Evolutionary conservation across 179 eudicot genomes (phyloP), one percentile per base, ranked within the genome.

Genomic region (Beta macrorhiza): DNA sequence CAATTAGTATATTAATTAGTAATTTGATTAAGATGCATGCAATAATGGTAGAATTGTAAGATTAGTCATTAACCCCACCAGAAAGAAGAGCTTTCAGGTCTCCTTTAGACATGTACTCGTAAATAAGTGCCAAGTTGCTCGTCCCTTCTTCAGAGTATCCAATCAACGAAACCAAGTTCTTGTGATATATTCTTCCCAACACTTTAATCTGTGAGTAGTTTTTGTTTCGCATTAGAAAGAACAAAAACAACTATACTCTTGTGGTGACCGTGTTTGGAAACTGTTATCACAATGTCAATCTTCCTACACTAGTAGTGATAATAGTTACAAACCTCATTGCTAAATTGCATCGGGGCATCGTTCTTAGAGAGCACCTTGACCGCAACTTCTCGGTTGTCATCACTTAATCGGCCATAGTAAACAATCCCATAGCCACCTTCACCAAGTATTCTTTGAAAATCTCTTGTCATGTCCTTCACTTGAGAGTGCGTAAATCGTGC

Each of bases 21-120:
- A 37, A 37, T 37, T 3, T 20, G 29, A 9, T 2, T 0, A 25
- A 63, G 7, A n/a, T 0, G 42, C 11, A 63, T 20, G 22, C 29
- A 20, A 22, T 17, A 63, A 8, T 63, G 67, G 29, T 8, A 0
- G n/a, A 17, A 0, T 20, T 12, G 1, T 20, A 6, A 20, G 5
- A 63, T 22, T 20, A 20, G 19, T 61, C 9, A 17, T 61, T 61
- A 63, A 0, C 17, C 20, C 63, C 6, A 87, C 87, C 89, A 80
- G 82, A 75, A 14, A 87, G 59, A 78, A 72, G 44, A 52, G 29
- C 62, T 58, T 78, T 68, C 75, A 87, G 9, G 83, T 82, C 78
- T 63, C 87, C 85, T 3, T 75, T 67, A 53, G 82, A 80, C 88
- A 87, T 85, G 72, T 79, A 85, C 56, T 87, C 88, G 12, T 79